Conservation (phyloP, 371 early-diverging fungal species). For the Agmasoma carcini region DNA sequence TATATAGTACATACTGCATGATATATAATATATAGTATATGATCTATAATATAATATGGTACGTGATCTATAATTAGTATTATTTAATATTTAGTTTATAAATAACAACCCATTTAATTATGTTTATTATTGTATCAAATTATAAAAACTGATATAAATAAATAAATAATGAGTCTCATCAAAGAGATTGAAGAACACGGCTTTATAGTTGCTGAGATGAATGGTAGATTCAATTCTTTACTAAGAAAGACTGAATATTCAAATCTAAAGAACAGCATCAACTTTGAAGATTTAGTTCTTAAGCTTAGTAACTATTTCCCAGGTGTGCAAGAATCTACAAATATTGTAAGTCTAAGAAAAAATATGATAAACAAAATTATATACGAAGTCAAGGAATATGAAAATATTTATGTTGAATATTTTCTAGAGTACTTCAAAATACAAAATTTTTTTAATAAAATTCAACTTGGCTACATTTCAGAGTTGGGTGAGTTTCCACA, state of each 20-base stretch:
- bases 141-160: no score
- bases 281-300: constrained; percentile 42
- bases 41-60: no score
- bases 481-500: constrained; percentile 42
- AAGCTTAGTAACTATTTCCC: constrained; percentile 40
- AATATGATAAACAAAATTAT: constrained; percentile 25
- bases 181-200: not conserved
- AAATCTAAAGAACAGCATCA: constrained; percentile 32
- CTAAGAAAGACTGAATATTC: constrained; percentile 40
- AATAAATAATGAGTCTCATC: no score
- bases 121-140: no score
- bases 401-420: constrained; percentile 30
- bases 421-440: constrained; percentile 45
- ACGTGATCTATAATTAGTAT: no score
- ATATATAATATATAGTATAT: no score
- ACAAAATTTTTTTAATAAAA: constrained; percentile 45
- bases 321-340: constrained; percentile 21
- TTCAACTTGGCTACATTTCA: constrained; percentile 10
- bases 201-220: constrained; percentile 28
- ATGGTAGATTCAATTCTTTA: constrained; percentile 44
- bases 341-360: constrained; percentile 17
- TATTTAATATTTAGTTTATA: no score
- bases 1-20: no score
- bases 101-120: no score
- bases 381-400: constrained; percentile 29